A percentile compares a stretch with the other conserved stretches of the same genome.
Evolutionary conservation across 805 yeast species (phyloP).

Genomic region (Scheffersomyces coipomensis): DNA sequence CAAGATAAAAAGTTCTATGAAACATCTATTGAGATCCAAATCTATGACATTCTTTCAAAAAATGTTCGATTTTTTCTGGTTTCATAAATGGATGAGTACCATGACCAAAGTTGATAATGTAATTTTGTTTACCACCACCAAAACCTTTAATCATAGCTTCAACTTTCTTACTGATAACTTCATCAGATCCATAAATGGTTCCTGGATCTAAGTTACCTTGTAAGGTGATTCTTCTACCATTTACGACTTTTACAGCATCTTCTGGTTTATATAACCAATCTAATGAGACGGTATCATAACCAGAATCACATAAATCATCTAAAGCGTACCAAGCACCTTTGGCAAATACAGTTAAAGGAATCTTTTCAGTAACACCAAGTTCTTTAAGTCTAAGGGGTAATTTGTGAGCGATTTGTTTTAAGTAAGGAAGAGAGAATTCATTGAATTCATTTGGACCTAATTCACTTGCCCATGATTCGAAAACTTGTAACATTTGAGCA

Average conservation of each 20-base stretch:
- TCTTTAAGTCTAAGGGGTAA: constrained; percentile 70
- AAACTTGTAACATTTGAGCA: constrained; percentile 95
- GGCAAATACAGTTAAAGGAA: constrained; percentile 89
- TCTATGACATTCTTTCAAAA: constrained; percentile 84
- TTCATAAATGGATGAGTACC: constrained; percentile 98
- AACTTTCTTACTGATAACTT: constrained; percentile 74
- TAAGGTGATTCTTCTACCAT: constrained; percentile 71
- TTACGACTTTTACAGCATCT: constrained; percentile 73
- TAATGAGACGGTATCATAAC: constrained; percentile 84
- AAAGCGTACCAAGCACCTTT: constrained; percentile 98
- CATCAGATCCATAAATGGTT: constrained; percentile 85
- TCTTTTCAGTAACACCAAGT: constrained; percentile 64
- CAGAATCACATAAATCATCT: constrained; percentile 75
- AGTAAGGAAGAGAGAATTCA: constrained; percentile 86
- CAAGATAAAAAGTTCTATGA: no score
- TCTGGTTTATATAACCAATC: constrained; percentile 90
- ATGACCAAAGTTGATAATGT: constrained; percentile 94
- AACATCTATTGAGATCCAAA: constrained; percentile 50
- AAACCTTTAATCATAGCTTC: constrained; percentile 86
- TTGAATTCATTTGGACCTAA: constrained; percentile 85
- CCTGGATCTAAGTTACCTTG: constrained; percentile 98
- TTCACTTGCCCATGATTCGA: constrained; percentile 98
- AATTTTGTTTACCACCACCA: constrained; percentile 90
- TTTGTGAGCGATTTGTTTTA: constrained; percentile 68
- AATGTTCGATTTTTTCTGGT: constrained; percentile 83